phyloP scores from a whole-genome alignment of 176 grass and related monocot species.

The Raddia guianensis region DNA sequence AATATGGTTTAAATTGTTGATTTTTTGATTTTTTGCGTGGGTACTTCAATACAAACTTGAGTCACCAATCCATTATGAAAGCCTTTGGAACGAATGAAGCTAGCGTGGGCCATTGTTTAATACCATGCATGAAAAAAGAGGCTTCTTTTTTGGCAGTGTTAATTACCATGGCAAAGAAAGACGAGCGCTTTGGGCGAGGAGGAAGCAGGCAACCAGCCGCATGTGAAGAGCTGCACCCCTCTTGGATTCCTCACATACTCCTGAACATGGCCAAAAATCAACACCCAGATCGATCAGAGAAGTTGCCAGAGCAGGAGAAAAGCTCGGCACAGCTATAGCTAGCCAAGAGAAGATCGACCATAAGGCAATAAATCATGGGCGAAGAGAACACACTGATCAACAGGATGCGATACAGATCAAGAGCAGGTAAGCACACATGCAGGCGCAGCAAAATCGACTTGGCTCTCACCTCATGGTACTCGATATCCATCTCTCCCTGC shows the following conservation, averaged over 20 bases:
- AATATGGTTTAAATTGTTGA: background rate
- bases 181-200: slow-evolving; percentile 78
- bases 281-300: background rate
- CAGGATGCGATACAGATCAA: background rate
- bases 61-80: background rate
- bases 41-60: background rate
- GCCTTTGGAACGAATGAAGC: background rate
- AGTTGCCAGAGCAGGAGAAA: background rate
- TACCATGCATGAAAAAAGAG: background rate
- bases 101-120: background rate
- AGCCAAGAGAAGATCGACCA: background rate
- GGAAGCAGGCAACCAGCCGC: slow-evolving; percentile 74
- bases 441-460: background rate
- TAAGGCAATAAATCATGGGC: background rate
- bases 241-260: slow-evolving; percentile 75
- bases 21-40: background rate
- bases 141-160: background rate
- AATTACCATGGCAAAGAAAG: slow-evolving; percentile 89
- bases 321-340: no score
- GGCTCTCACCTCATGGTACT: slow-evolving; percentile 76
- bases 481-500: slow-evolving; percentile 57
- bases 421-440: background rate
- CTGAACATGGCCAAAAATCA: slow-evolving; percentile 27
- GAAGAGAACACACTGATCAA: background rate
- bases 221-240: slow-evolving; percentile 83